Percentiles rank a stretch among this genome's conserved stretches.
Evolutionary conservation across 208 protist species (phyloP).

Genomic region (Spongospora subterranea): DNA sequence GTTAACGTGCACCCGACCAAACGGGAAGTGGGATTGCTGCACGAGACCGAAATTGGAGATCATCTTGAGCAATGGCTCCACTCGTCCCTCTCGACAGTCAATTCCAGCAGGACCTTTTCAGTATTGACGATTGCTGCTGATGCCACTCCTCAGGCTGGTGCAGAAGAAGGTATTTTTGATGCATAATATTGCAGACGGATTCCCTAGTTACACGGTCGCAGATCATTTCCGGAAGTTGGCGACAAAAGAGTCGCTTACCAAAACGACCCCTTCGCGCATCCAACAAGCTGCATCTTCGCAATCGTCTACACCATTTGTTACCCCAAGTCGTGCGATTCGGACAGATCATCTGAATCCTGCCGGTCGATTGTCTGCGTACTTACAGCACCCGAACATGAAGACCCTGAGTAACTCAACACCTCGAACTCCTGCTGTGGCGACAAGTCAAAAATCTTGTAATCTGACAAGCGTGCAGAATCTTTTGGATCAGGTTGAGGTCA

Average conservation of each 20-base stretch:
- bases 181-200: too few species aligned
- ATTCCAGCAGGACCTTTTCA: background rate
- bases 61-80: slow-evolving; percentile 11
- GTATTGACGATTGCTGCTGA: background rate
- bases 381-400: background rate
- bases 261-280: too few species aligned
- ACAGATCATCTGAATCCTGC: background rate
- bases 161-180: too few species aligned
- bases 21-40: slow-evolving; percentile 56
- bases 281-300: background rate
- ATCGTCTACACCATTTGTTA: background rate
- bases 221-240: too few species aligned
- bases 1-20: slow-evolving; percentile 72
- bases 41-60: slow-evolving; percentile 28
- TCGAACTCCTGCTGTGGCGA: background rate
- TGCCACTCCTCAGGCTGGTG: too few species aligned
- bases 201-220: too few species aligned
- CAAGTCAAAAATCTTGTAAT: background rate
- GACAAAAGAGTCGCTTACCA: too few species aligned
- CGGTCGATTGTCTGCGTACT: background rate
- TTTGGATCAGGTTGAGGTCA: background rate
- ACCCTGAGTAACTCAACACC: background rate
- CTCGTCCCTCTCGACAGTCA: background rate
- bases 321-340: background rate
- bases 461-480: slow-evolving; percentile 3